Conservation (phyloP, 768 basidiomycete genomes). For the Botryobasidium botryosum region DNA sequence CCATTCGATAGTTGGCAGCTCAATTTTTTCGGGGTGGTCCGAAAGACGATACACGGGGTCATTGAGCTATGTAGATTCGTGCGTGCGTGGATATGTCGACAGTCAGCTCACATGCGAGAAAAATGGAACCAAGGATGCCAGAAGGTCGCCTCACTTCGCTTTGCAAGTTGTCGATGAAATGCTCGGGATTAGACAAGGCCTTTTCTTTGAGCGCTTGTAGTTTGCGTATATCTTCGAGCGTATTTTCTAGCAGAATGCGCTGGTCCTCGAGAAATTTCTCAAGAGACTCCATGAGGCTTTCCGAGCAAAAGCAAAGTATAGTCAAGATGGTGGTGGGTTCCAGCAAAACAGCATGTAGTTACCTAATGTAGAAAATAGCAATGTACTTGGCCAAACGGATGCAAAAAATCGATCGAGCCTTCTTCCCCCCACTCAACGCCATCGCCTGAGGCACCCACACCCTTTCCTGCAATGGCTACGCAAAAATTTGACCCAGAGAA, state of each 20-base stretch:
- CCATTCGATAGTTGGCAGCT: constrained; percentile 46
- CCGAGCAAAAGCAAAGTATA: no score
- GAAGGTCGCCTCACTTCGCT: constrained; percentile 21
- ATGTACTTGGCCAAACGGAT: not conserved
- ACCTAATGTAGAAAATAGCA: no score
- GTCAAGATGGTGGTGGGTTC: no score
- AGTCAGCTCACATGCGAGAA: constrained; percentile 21
- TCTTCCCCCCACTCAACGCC: not conserved
- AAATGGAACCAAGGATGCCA: constrained; percentile 4
- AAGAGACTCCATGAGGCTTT: no score
- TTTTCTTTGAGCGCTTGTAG: constrained; percentile 31
- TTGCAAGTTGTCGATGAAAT: constrained; percentile 20
- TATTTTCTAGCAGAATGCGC: no score
- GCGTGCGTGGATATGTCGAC: constrained; percentile 4
- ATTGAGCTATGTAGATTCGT: not conserved
- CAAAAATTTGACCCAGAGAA: constrained; percentile 67
- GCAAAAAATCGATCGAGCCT: not conserved
- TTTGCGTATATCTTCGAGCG: constrained; percentile 47
- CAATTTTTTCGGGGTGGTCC: constrained; percentile 29
- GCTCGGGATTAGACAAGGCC: constrained; percentile 22
- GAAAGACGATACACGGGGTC: no score
- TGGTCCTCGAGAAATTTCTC: no score
- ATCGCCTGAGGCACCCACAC: not conserved
- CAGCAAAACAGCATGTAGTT: no score
- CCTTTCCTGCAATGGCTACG: constrained; percentile 4